phyloP scores from a whole-genome alignment of 208 protist genomes.

The Trypanosoma cruzi region DNA sequence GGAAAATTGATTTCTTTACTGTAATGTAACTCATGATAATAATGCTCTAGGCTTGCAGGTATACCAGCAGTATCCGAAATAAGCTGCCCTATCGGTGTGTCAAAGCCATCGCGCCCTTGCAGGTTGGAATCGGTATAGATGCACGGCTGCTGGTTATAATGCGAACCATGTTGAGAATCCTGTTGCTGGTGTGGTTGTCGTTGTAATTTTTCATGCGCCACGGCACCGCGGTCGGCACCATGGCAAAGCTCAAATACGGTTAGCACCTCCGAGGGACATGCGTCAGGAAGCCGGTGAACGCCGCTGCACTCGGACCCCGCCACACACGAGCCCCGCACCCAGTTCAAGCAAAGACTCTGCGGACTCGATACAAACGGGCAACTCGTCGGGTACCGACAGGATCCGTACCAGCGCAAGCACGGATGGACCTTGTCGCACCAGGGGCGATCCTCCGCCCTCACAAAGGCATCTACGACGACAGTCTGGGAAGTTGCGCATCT shows the following conservation, averaged over 20 bases:
- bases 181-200: conserved; percentile 6
- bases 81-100: conserved; percentile 26
- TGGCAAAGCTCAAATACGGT: conserved; percentile 64
- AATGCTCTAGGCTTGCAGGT: conserved; percentile 28
- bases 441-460: conserved; percentile 31
- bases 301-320: conserved; percentile 51
- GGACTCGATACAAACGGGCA: conserved; percentile 60
- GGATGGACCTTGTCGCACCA: conserved; percentile 62
- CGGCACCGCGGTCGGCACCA: conserved; percentile 34
- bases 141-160: background rate
- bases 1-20: background rate
- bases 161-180: background rate
- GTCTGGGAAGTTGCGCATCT: background rate
- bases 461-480: background rate
- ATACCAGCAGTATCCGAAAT: conserved; percentile 19
- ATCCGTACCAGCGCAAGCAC: conserved; percentile 73
- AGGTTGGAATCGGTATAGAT: background rate
- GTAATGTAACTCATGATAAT: conserved; percentile 10
- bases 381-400: conserved; percentile 64
- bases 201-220: conserved; percentile 9
- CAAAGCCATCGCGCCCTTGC: background rate
- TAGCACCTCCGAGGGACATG: conserved; percentile 50
- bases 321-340: conserved; percentile 63
- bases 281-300: conserved; percentile 72
- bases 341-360: conserved; percentile 80